These are phyloP conservation scores for Debaryomycetaceae sp. DNA, from an alignment of 1,139 yeast species.

Conservation along the genomic window DNA sequence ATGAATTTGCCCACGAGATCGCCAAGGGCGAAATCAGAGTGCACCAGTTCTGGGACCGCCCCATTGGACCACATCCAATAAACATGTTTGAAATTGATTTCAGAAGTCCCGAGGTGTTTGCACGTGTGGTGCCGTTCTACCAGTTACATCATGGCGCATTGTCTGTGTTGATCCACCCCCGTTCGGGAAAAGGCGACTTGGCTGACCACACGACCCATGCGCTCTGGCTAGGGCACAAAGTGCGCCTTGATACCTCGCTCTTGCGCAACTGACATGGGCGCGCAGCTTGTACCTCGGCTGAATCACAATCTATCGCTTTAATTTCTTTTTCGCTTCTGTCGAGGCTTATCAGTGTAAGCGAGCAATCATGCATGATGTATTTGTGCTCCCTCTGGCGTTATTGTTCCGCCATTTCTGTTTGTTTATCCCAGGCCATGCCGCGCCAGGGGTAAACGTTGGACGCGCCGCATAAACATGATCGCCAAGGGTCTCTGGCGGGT, in stretches of 20 bases:
- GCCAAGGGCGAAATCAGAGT: conserved; percentile 39
- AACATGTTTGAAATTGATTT: conserved; percentile 43
- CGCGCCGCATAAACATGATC: too few species aligned
- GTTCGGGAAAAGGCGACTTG: conserved; percentile 35
- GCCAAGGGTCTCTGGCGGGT: too few species aligned
- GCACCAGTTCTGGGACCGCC: conserved; percentile 43
- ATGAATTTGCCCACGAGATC: conserved; percentile 45
- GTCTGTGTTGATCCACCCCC: conserved; percentile 53
- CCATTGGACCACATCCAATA: conserved; percentile 57
- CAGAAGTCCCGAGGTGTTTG: conserved; percentile 26
- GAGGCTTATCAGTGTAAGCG: too few species aligned
- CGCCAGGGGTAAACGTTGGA: too few species aligned
- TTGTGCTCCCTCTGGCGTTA: too few species aligned
- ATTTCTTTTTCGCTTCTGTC: too few species aligned
- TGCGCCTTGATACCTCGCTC: conserved; percentile 15
- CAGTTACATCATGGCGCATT: conserved; percentile 50
- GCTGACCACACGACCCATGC: conserved; percentile 51
- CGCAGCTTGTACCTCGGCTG: too few species aligned
- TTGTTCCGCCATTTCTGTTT: too few species aligned
- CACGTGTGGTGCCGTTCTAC: conserved; percentile 30
- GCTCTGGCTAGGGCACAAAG: conserved; percentile 48
- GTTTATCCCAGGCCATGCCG: too few species aligned
- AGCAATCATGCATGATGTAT: too few species aligned
- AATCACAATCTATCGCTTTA: too few species aligned
- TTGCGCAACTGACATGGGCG: too few species aligned